Conservation (phyloP, 2,329 filamentous ascomycete genomes). For the Aspergillus thermomutatus region DNA sequence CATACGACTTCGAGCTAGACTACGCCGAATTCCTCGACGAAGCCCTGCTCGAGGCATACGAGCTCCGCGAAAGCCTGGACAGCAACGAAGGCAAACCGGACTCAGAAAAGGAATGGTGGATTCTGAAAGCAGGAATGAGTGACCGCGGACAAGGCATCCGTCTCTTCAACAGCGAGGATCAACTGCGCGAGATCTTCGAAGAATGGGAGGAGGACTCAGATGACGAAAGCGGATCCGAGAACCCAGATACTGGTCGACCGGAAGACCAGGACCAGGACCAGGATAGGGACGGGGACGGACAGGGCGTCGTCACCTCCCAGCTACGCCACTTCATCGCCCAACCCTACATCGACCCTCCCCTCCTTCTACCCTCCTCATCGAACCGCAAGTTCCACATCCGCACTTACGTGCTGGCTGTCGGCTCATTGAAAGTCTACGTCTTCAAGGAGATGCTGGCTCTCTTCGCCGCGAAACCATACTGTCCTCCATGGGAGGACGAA, state of each 20-base stretch:
- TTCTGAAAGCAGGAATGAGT: conserved; percentile 96
- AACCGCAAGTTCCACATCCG: conserved; percentile 90
- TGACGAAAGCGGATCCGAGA: conserved; percentile 34
- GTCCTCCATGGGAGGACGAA: conserved; percentile 52
- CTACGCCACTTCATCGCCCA: conserved; percentile 95
- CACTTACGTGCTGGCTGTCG: conserved; percentile 80
- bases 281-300: conserved; percentile 22
- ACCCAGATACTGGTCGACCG: conserved; percentile 14
- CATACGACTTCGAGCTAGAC: conserved; percentile 88
- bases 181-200: conserved; percentile 85
- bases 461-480: conserved; percentile 75
- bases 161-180: conserved; percentile 79
- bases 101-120: conserved; percentile 80
- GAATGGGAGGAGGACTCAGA: conserved; percentile 76
- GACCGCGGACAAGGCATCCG: conserved; percentile 91
- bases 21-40: conserved; percentile 97
- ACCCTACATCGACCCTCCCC: conserved; percentile 86
- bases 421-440: conserved; percentile 76
- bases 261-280: conserved; percentile 33
- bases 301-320: conserved; percentile 76
- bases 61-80: conserved; percentile 73
- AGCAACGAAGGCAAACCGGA: conserved; percentile 66
- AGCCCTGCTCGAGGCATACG: conserved; percentile 83
- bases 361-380: conserved; percentile 63
- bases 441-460: conserved; percentile 90